Conservation (phyloP, 768 basidiomycete genomes). For the Filobasidium floriforme region DNA sequence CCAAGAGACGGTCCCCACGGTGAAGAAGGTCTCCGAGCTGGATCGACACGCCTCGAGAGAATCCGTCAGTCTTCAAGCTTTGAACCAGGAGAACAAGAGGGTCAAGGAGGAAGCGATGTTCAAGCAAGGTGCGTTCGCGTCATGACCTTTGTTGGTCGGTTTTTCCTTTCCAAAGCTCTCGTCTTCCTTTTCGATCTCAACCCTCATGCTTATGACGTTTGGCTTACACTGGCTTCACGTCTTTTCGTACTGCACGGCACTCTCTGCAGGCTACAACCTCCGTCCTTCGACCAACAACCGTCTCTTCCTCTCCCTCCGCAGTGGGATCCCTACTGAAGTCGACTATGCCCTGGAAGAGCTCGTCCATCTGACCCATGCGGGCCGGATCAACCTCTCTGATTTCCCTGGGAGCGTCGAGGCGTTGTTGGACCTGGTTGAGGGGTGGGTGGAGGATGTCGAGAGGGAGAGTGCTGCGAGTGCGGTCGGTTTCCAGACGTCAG, state of each 20-base stretch:
- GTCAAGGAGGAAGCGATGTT: conserved; percentile 3
- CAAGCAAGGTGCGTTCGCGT: conserved; percentile 7
- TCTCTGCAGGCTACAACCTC: conserved; percentile 60
- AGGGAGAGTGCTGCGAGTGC: not conserved
- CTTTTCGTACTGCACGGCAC: too few species aligned
- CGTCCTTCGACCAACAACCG: conserved; percentile 70
- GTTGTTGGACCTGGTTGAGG: conserved; percentile 80
- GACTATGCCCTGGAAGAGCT: conserved; percentile 85
- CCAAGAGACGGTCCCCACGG: too few species aligned
- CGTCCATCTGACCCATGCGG: conserved; percentile 53
- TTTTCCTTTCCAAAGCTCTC: too few species aligned
- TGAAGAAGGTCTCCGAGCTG: not conserved
- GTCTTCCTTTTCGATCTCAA: too few species aligned
- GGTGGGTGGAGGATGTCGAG: conserved; percentile 57
- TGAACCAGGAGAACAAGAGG: not conserved
- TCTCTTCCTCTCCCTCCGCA: conserved; percentile 81
- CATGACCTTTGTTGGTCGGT: too few species aligned
- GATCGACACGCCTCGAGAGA: conserved; percentile 2
- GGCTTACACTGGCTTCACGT: too few species aligned
- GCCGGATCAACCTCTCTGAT: not conserved
- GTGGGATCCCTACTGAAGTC: conserved; percentile 71
- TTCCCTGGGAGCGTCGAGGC: conserved; percentile 69
- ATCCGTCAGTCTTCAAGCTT: not conserved
- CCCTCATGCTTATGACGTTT: too few species aligned
- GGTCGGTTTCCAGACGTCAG: not conserved